Conservation (phyloP, 2,329 filamentous ascomycete species). For the Sporothrix brunneoviolacea region DNA sequence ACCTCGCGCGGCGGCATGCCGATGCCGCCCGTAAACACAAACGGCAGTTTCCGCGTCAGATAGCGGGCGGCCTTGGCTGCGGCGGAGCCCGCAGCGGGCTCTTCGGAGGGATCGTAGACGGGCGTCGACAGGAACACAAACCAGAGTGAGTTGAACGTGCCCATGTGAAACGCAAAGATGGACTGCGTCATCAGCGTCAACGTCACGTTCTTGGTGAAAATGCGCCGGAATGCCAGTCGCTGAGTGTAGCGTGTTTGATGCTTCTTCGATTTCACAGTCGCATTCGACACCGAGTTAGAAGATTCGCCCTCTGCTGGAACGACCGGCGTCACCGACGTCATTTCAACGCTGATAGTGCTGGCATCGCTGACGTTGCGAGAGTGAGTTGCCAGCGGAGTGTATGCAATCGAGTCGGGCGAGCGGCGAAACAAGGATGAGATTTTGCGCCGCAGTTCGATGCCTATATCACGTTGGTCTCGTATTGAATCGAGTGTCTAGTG, state of each 20-base stretch:
- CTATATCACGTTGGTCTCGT: conserved; percentile 35
- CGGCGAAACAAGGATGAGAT: conserved; percentile 26
- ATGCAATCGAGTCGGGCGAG: conserved; percentile 22
- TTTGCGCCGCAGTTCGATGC: conserved; percentile 37
- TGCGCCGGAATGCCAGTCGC: conserved; percentile 44
- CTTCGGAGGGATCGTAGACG: conserved; percentile 41
- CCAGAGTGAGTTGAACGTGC: conserved; percentile 69
- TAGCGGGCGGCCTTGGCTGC: conserved; percentile 19
- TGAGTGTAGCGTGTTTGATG: conserved; percentile 33
- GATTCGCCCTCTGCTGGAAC: conserved; percentile 1
- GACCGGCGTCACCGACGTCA: conserved; percentile 22
- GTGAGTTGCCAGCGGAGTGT: conserved; percentile 29
- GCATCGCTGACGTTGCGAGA: conserved; percentile 11
- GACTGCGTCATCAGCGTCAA: conserved; percentile 58
- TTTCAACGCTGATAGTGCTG: conserved; percentile 27
- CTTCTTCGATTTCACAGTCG: not conserved
- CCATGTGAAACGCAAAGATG: conserved; percentile 65
- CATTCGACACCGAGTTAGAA: not conserved
- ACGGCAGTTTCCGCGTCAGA: conserved; percentile 38
- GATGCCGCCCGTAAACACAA: conserved; percentile 66
- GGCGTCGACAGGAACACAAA: conserved; percentile 72
- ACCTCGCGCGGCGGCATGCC: conserved; percentile 66
- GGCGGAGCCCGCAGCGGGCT: conserved; percentile 18
- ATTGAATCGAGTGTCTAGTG: conserved; percentile 43
- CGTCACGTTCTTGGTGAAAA: conserved; percentile 49